Percentiles rank a stretch among this genome's conserved stretches.
phyloP scores from a whole-genome alignment of 176 grass and related monocot genomes.

The Oryza rufipogon region DNA sequence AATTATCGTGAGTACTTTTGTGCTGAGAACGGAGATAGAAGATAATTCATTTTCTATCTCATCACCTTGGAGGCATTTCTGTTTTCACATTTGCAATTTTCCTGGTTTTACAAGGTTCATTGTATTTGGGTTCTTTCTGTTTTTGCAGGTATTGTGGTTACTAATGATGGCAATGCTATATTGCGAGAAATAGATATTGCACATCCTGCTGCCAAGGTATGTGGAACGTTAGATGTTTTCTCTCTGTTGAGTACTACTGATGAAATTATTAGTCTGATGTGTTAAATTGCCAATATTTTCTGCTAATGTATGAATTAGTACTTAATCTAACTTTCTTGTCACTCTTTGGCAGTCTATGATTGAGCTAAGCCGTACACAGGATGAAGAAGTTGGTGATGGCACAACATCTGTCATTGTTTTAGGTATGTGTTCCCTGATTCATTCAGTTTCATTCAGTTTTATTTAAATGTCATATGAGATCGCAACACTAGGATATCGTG shows the following conservation, averaged over 20 bases:
- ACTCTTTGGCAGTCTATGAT: conserved; percentile 76
- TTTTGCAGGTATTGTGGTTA: conserved; percentile 87
- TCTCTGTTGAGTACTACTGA: background rate
- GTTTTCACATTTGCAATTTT: background rate
- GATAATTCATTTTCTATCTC: background rate
- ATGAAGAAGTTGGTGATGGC: conserved; percentile 99
- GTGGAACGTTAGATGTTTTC: background rate
- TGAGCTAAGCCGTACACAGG: conserved; percentile 96
- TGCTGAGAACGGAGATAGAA: background rate
- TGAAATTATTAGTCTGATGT: background rate
- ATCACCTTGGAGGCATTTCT: background rate
- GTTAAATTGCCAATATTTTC: background rate
- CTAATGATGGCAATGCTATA: conserved; percentile 98
- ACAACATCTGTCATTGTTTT: conserved; percentile 99
- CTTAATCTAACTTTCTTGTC: background rate
- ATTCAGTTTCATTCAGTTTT: background rate
- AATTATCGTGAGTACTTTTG: background rate
- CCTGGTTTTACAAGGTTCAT: conserved; percentile 4
- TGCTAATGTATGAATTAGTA: background rate
- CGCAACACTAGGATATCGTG: background rate
- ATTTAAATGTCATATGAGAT: background rate
- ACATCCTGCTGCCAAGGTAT: conserved; percentile 96
- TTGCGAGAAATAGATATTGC: conserved; percentile 93
- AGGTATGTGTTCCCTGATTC: conserved; percentile 46
- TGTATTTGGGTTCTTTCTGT: conserved; percentile 28